Base-by-base conservation (phyloP, 2,329 filamentous ascomycete species). In the Orbilia ellipsospora region DNA sequence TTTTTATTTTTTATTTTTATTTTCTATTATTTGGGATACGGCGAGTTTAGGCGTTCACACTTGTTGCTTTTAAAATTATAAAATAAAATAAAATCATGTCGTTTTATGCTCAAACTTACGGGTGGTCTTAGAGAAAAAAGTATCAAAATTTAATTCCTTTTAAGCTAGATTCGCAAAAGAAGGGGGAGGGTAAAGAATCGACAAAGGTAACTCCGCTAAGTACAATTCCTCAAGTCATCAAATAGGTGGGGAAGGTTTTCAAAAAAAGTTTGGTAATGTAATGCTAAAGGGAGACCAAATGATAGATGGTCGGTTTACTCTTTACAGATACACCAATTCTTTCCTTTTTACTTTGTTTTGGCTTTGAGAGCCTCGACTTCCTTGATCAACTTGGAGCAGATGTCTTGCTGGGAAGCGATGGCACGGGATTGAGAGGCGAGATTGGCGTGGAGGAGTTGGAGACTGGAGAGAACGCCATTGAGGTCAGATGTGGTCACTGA, bases 321-420 rank as follows among this genome's bases (percentile, higher is more conserved):
- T 62, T 61, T 45, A 62, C 56, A 68, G 28, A 26, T 12, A 36
- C 44, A 69, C n/a, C 28, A 18, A 16, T 18, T 28, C 23, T 54
- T 36, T 54, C 28, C 51, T 26, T 15, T 54, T 61, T 54, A 75
- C 31, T 64, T 55, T 6, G 55, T 44, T 42, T 75, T 75, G n/a
- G 18, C 16, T 57, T 75, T 75, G 52, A 75, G 26, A 4, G 57
- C 72, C 31, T 75, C 72, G 45, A 75, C 64, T 16, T 75, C 72
- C 45, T 69, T 75, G 59, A 75, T 75, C 72, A 75, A 28, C 56
- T 75, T 69, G 40, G 64, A 69, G 66, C 72, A 75, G 45, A 75
- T 65, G n/a, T 75, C 72, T 45, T 75, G 72, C 40, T 75, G 72
- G 16, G 60, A 57, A 50, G 72, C 45, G 36, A 75, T 68, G 12